Evolutionary conservation across 805 yeast species (phyloP).

Genomic region (Metschnikowia hibisci): DNA sequence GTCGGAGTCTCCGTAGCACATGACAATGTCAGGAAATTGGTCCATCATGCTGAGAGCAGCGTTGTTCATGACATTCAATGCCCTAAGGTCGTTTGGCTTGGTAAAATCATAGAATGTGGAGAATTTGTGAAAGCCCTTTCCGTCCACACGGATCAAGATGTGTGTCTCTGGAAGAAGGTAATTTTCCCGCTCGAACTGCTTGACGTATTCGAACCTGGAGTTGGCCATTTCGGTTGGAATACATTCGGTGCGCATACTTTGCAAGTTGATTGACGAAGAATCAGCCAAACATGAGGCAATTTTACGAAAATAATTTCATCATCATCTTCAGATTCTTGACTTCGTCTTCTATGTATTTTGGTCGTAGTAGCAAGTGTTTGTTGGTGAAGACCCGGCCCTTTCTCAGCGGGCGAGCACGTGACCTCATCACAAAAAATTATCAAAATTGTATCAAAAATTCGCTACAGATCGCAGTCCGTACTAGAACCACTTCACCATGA

Average conservation of each 20-base stretch:
- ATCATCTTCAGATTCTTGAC: too few relatives aligned
- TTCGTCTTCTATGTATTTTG: too few relatives aligned
- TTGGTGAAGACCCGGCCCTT: not conserved
- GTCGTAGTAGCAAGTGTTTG: too few relatives aligned
- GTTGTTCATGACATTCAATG: conserved; percentile 74
- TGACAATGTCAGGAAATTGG: conserved; percentile 62
- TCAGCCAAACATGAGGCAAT: too few relatives aligned
- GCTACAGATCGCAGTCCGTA: conserved; percentile 3
- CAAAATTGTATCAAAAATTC: conserved; percentile 8
- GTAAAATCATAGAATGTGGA: conserved; percentile 67
- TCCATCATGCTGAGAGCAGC: conserved; percentile 67
- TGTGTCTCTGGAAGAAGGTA: conserved; percentile 72
- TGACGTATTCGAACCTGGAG: conserved; percentile 84
- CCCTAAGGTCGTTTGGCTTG: conserved; percentile 84
- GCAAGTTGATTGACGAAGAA: too few relatives aligned
- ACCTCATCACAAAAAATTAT: conserved; percentile 19
- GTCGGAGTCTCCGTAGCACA: conserved; percentile 95
- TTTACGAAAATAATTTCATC: too few relatives aligned
- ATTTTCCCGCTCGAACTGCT: conserved; percentile 71
- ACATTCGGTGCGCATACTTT: not conserved
- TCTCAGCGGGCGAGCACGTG: conserved; percentile 11
- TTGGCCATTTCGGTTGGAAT: conserved; percentile 57
- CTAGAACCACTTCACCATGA: conserved; percentile 24
- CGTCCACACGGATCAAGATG: conserved; percentile 85
- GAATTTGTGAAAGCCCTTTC: conserved; percentile 89